Conservation (phyloP, 2,329 filamentous ascomycete species). For the Pseudocercospora crystallina region DNA sequence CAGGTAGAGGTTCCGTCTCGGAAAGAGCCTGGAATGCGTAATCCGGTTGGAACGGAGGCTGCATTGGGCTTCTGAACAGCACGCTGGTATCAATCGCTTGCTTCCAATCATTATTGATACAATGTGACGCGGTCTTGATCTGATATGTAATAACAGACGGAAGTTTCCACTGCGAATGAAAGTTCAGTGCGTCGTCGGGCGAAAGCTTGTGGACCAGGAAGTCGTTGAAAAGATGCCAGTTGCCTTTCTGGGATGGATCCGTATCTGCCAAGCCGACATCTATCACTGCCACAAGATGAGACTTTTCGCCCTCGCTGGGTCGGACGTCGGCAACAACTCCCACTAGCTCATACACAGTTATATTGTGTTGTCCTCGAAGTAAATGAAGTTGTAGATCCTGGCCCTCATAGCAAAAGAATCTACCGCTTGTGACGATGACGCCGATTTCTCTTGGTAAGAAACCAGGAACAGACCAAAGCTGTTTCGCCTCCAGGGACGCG, state of each 20-base stretch:
- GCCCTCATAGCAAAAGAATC: conserved; percentile 93
- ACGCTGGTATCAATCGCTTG: conserved; percentile 78
- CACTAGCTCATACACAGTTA: conserved; percentile 87
- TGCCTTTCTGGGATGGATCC: conserved; percentile 58
- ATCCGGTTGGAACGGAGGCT: conserved; percentile 33
- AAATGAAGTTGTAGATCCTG: conserved; percentile 80
- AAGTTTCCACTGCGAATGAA: conserved; percentile 88
- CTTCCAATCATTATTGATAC: conserved; percentile 85
- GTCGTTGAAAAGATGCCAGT: conserved; percentile 97
- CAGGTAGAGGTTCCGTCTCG: conserved; percentile 55
- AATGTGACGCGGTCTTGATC: conserved; percentile 74
- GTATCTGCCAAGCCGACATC: conserved; percentile 72
- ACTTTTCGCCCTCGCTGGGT: conserved; percentile 77
- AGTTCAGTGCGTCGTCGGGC: conserved; percentile 80
- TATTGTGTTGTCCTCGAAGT: conserved; percentile 74
- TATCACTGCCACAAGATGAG: conserved; percentile 86
- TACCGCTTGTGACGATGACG: conserved; percentile 83
- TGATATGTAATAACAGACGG: conserved; percentile 88
- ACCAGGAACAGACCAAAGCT: conserved; percentile 83
- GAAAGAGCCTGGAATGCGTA: conserved; percentile 32
- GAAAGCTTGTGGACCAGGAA: conserved; percentile 83
- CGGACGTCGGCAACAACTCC: conserved; percentile 90
- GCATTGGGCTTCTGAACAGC: conserved; percentile 71
- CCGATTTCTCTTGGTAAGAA: conserved; percentile 95
- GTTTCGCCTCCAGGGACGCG: conserved; percentile 69